Base-by-base conservation (phyloP, 805 yeast species). In the Wickerhamiella alocasiicola region DNA sequence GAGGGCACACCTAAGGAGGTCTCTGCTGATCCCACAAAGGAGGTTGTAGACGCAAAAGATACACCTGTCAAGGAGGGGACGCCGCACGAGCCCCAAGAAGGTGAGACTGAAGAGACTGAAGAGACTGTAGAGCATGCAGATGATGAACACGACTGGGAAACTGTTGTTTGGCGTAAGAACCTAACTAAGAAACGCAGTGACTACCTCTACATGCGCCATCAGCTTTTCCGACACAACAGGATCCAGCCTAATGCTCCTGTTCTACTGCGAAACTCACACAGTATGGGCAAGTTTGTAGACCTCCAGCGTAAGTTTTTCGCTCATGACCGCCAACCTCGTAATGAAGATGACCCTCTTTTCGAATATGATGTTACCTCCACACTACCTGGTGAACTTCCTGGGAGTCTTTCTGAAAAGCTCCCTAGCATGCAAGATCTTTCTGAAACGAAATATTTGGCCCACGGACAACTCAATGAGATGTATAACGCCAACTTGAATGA, bases 361-460 rank as follows among this genome's bases (percentile, higher is more conserved):
- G 97, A 91, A 56, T 91, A 88, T 56, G 95, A 87, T 48, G 72
- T 81, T 5, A 64, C 74, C 2, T 85, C 93, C 33, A 85, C 85
- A 0, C 55, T 85, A 6, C 97, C 98, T 0, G 71, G 75, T 0
- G 52, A 81, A 2, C 59, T 57, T 4, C 47, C 48, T 43, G 42
- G 44, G 3, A 56, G 41, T 3, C 52, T 52, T 21, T 32, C 48
- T 6, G 47, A 39, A 6, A 44, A 48, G 45, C 41, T 49, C 6
- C 54, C 56, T 2, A 35, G 56, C 13, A 62, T 58, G 9, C 68
- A 71, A 18, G 59, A 50, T 29, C 66, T 73, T 44, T 56, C 66
- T 2, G 60, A 72, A 5, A 50, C 55, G 1, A 59, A 65, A 12
- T 51, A 51, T 39, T 13, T 48, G 2, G 24, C 52, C 2, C 24